Percentiles rank a stretch among this genome's conserved stretches.
Evolutionary conservation across 257 asterid species (phyloP).

Genomic region (Nyctanthes arbortristis): DNA sequence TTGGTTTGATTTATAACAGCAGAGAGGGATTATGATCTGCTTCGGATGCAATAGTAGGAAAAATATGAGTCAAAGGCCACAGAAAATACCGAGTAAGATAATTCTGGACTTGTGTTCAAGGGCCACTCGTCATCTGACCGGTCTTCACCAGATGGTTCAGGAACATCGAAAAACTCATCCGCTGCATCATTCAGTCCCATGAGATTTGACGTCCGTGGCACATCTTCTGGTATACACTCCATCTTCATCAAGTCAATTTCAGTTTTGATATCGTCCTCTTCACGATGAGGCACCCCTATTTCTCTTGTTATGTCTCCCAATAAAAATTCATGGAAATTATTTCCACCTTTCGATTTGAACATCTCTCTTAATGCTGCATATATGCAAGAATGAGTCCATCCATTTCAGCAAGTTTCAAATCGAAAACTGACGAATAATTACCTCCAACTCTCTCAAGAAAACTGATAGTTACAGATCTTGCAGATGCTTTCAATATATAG

Average conservation of each 20-base stretch:
- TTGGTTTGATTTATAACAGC: neutral
- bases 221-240: slow-evolving; percentile 33
- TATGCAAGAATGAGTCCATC: slow-evolving; percentile 1
- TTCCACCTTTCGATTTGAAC: slow-evolving; percentile 59
- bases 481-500: slow-evolving; percentile 52
- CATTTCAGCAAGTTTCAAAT: neutral
- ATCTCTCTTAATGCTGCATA: slow-evolving; percentile 79
- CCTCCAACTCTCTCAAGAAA: slow-evolving; percentile 89
- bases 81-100: slow-evolving; percentile 46
- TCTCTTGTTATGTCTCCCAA: slow-evolving; percentile 46
- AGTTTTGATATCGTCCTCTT: slow-evolving; percentile 46
- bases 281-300: slow-evolving; percentile 35
- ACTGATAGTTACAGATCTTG: slow-evolving; percentile 74
- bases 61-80: neutral
- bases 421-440: slow-evolving; percentile 18
- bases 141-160: slow-evolving; percentile 64
- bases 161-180: slow-evolving; percentile 83
- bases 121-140: slow-evolving; percentile 46
- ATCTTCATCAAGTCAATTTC: slow-evolving; percentile 35
- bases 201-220: slow-evolving; percentile 46
- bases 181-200: slow-evolving; percentile 54
- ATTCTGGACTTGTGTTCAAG: slow-evolving; percentile 37
- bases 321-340: slow-evolving; percentile 36
- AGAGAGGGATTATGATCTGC: neutral
- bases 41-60: neutral